Evolutionary conservation across 2,329 filamentous ascomycete species (phyloP), one percentile per base, ranked within the genome.

Genomic region (Eurotiales sp.): DNA sequence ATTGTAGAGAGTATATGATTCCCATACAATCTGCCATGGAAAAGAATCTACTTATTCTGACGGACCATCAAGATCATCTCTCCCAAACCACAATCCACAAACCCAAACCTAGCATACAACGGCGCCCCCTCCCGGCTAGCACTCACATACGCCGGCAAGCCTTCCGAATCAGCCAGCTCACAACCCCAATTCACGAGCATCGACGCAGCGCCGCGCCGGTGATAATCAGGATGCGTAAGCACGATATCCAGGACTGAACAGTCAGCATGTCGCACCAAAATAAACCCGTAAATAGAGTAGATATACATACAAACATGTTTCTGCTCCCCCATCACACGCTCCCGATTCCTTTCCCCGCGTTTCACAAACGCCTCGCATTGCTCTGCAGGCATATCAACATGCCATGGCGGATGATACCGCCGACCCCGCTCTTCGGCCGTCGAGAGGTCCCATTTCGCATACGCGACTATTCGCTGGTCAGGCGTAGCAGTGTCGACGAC

Each of bases 131-230:
- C 34, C 34, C 19, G n/a, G 8, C 34, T 36, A 15, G 34, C 34
- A 15, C n/a, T 15, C 3, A 36, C 34, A 17, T 17, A 36, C 11
- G n/a, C n/a, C n/a, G 34, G n/a, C 6, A 36, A 5, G 4, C 34
- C 5, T 6, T 36, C n/a, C 4, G 14, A 15, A 36, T 36, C 34
- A 36, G 34, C 34, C n/a, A 36, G 34, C 19, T 56, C 55, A 29
- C 58, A 60, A 1, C 58, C 58, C 59, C 59, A 59, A 30, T 55
- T 29, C 1, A 61, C 27, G 8, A 61, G 37, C 52, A 59, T 41
- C 7, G 55, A 56, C 1, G 46, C 59, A 1, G 59, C 59, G 3
- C 59, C 59, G 32, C 45, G 55, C 12, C 56, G 52, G 23, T 53
- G 55, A 29, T 58, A 55, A 4, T 49, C 43, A 2, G 55, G 55